Base-by-base conservation (phyloP, 768 basidiomycete genomes). In the Hericium erinaceus region DNA sequence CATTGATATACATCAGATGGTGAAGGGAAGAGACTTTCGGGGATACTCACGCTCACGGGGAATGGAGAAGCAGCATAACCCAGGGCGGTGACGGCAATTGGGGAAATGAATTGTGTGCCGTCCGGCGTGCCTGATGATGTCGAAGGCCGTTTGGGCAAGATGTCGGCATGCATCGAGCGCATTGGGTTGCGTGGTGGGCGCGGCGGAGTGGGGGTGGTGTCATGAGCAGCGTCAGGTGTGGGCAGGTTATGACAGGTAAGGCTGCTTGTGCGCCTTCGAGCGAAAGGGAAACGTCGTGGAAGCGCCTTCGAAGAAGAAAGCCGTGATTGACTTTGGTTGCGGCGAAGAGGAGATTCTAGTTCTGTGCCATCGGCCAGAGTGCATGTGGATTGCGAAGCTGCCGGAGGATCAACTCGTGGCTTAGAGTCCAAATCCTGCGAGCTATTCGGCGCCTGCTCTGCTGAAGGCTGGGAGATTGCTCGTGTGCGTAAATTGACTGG, bases 241-340 rank as follows among this genome's bases (percentile, higher is more conserved):
- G 51, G 11, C 10, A 16, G 18, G 54, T 1, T 28, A 48, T 2
- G 60, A 22, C 54, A 49, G 53, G 57, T 53, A 39, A 61, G 58
- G 20, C 52, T 54, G 24, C 48, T 55, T 10, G 61, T 59, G 48
- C 61, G 61, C 55, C 39, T 57, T 24, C 61, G 52, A 6, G 51
- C 52, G 11, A 56, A 39, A 10, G 60, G 28, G 15, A 57, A 50
- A 5, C 12, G 52, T 18, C 41, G 41, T 6, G 41, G 1, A 18
- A 44, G 41, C 16, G 16, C 41, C 41, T 44, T 44, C 28, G 16
- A 15, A 15, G 51, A 38, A 15, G 51, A 10, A 6, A 54, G 44
- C n/a, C 39, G 58, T 38, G 58, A 46, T 24, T 24, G n/a, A 24
- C 28, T 33, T 12, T 11, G 10, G 26, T n/a, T 28, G 28, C 51